These are phyloP conservation scores for Austroboletus niveus DNA, from an alignment of 1,284 basidiomycete species.

Conservation along the genomic window DNA sequence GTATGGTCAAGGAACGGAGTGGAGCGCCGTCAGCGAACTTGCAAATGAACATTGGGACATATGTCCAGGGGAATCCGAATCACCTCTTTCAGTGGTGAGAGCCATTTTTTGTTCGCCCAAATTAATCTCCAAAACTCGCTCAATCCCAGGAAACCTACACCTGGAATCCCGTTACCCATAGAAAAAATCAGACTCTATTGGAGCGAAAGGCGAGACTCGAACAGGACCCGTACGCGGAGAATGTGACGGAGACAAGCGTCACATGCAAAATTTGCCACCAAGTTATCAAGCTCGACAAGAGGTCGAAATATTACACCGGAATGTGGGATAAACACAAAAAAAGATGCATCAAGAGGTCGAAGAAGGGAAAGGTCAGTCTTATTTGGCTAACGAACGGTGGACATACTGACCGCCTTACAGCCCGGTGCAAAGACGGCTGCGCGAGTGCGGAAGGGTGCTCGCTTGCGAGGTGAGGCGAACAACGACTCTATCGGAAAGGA, in stretches of 20 bases:
- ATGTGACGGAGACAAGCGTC: conserved; percentile 29
- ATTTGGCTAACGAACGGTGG: background rate
- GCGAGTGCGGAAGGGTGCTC: background rate
- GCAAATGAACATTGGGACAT: conserved; percentile 28
- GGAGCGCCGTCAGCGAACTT: conserved; percentile 27
- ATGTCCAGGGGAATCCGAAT: conserved; percentile 22
- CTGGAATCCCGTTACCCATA: conserved; percentile 20
- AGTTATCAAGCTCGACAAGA: conserved; percentile 33
- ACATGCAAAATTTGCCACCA: conserved; percentile 25
- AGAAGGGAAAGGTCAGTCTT: conserved; percentile 24
- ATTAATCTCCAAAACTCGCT: background rate
- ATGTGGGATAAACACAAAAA: conserved; percentile 29
- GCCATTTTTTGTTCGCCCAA: conserved; percentile 1
- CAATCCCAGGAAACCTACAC: background rate
- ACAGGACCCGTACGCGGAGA: conserved; percentile 27
- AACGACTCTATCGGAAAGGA: no score
- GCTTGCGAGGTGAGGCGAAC: no score
- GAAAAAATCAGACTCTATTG: conserved; percentile 30
- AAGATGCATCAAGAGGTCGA: conserved; percentile 26
- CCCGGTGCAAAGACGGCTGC: conserved; percentile 5
- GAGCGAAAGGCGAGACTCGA: conserved; percentile 30
- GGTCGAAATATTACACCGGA: conserved; percentile 34
- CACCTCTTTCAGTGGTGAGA: conserved; percentile 7
- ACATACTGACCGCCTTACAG: conserved; percentile 20
- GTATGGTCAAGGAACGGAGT: conserved; percentile 26